Evolutionary conservation across 345 rosid genomes (phyloP).

Genomic region (Bretschneidera sinensis): DNA sequence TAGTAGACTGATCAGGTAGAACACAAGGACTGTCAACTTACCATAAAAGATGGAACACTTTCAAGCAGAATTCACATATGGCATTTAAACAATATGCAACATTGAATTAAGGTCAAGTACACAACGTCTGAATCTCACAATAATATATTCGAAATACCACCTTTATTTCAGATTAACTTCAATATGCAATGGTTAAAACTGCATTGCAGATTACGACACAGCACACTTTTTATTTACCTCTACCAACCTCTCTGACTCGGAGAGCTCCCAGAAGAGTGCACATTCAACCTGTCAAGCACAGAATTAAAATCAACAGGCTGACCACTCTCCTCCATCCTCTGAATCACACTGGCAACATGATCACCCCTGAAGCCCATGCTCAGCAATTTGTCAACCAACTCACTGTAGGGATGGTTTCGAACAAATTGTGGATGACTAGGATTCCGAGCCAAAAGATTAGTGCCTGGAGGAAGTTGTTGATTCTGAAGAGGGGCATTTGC

Average conservation of each 20-base stretch:
- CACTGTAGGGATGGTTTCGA: constrained; percentile 64
- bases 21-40: too few relatives aligned
- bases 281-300: too few relatives aligned
- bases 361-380: constrained; percentile 96
- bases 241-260: constrained; percentile 91
- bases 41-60: too few relatives aligned
- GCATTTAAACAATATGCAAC: too few relatives aligned
- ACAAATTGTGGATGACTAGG: constrained; percentile 44
- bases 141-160: background rate
- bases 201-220: background rate
- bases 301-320: constrained; percentile 84
- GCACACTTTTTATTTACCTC: background rate
- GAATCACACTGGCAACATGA: constrained; percentile 65
- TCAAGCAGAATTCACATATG: too few relatives aligned
- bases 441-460: constrained; percentile 34
- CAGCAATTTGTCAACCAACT: constrained; percentile 76
- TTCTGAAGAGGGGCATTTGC: constrained; percentile 41
- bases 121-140: background rate
- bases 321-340: constrained; percentile 91
- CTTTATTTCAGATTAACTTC: background rate
- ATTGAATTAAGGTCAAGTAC: background rate
- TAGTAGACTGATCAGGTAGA: too few relatives aligned
- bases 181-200: background rate
- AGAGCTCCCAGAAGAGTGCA: constrained; percentile 58
- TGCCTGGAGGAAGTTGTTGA: constrained; percentile 42